Conservation (phyloP, 2,329 filamentous ascomycete genomes). For the Fusarium buharicum region DNA sequence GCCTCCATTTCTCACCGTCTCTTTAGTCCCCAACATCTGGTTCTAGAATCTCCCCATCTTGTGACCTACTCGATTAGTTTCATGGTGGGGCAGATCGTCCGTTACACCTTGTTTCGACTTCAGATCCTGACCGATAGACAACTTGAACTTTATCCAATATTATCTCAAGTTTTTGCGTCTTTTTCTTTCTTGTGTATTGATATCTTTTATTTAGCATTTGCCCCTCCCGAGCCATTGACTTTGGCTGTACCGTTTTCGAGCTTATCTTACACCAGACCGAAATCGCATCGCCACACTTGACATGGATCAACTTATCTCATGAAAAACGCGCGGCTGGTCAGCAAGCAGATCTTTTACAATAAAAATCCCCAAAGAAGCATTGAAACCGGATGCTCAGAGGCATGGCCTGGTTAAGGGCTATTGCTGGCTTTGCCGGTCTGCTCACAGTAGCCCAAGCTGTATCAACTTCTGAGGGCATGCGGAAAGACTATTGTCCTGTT, state of each 20-base stretch:
- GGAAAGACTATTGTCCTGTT: conserved; percentile 39
- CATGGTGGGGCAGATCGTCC: conserved; percentile 36
- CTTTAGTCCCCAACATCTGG: conserved; percentile 8
- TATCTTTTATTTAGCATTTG: neutral
- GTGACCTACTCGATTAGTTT: conserved; percentile 38
- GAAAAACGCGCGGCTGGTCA: conserved; percentile 24
- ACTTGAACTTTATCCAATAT: conserved; percentile 16
- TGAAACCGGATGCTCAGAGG: neutral
- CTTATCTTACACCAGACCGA: conserved; percentile 24
- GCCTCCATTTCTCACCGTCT: conserved; percentile 27
- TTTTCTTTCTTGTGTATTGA: neutral
- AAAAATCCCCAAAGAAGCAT: neutral
- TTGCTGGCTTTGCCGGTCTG: conserved; percentile 26
- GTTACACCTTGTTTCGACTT: conserved; percentile 33
- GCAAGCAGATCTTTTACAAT: neutral
- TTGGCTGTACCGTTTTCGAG: neutral
- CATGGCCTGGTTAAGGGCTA: conserved; percentile 32
- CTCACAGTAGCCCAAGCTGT: conserved; percentile 5
- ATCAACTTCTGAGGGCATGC: conserved; percentile 20
- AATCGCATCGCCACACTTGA: conserved; percentile 29
- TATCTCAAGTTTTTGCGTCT: conserved; percentile 2
- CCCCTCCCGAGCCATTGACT: neutral
- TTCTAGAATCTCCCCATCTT: conserved; percentile 32
- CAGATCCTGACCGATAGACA: conserved; percentile 29
- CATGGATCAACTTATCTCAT: conserved; percentile 31